These are phyloP conservation scores for Collybiopsis confluens DNA, from an alignment of 768 basidiomycete species.

Conservation along the genomic window DNA sequence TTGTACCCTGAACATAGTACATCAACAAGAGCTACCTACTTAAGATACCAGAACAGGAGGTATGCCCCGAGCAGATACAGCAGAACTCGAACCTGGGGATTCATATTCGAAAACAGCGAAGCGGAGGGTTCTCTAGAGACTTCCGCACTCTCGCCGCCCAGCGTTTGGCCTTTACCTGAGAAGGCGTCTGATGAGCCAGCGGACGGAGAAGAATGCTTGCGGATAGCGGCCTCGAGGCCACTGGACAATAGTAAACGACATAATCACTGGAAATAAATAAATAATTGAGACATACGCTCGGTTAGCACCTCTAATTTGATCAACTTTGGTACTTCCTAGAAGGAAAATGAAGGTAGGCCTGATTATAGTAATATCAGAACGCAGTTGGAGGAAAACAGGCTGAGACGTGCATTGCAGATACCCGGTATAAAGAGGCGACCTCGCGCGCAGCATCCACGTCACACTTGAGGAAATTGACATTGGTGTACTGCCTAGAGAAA, in stretches of 20 bases:
- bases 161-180: conserved; percentile 68
- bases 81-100: conserved; percentile 66
- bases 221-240: conserved; percentile 55
- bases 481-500: conserved; percentile 59
- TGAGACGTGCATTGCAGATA: conserved; percentile 66
- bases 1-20: not conserved
- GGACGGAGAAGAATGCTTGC: conserved; percentile 41
- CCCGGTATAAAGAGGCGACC: conserved; percentile 56
- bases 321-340: conserved; percentile 61
- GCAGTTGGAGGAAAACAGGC: not conserved
- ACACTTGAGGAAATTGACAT: conserved; percentile 81
- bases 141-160: conserved; percentile 44
- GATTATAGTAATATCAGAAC: not conserved
- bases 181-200: conserved; percentile 44
- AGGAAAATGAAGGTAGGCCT: conserved; percentile 87
- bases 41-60: conserved; percentile 50
- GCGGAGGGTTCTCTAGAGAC: conserved; percentile 17
- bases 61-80: conserved; percentile 63
- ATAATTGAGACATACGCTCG: conserved; percentile 40
- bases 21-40: too few relatives aligned
- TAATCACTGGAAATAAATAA: not conserved
- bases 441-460: conserved; percentile 72
- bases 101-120: conserved; percentile 41
- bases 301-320: conserved; percentile 72
- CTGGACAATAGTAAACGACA: conserved; percentile 28